Evolutionary conservation across 352 stramenopile species (phyloP).

Genomic region (Halophytophthora batemanensis): DNA sequence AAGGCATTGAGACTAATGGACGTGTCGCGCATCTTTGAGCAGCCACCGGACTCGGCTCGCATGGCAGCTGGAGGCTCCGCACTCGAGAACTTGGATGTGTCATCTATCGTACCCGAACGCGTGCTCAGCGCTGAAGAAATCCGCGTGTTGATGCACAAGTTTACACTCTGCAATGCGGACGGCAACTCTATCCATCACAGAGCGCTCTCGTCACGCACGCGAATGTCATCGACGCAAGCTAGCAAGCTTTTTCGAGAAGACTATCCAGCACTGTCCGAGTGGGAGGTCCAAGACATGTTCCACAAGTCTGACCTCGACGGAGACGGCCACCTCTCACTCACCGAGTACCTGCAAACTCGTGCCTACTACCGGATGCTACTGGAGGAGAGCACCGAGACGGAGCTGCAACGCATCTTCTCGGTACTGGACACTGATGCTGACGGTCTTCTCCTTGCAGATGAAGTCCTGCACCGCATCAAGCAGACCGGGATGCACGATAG

Average conservation of each 20-base stretch:
- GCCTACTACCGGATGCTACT: slow-evolving; percentile 53
- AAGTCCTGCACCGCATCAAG: slow-evolving; percentile 50
- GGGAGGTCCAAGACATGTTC: slow-evolving; percentile 57
- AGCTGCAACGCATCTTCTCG: slow-evolving; percentile 56
- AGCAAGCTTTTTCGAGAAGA: slow-evolving; percentile 64
- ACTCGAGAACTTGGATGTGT: slow-evolving; percentile 23
- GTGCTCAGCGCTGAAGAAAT: slow-evolving; percentile 55
- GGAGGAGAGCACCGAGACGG: slow-evolving; percentile 50
- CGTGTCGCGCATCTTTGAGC: not conserved
- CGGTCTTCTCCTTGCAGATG: slow-evolving; percentile 43
- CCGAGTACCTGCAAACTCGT: slow-evolving; percentile 56
- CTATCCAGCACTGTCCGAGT: slow-evolving; percentile 57
- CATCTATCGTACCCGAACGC: slow-evolving; percentile 25
- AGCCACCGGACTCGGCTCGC: not conserved
- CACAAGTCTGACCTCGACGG: slow-evolving; percentile 57
- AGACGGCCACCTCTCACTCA: slow-evolving; percentile 51
- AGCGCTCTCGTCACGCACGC: slow-evolving; percentile 23
- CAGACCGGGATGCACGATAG: slow-evolving; percentile 38
- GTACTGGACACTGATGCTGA: slow-evolving; percentile 64
- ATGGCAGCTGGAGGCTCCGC: not conserved
- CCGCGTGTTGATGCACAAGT: slow-evolving; percentile 44
- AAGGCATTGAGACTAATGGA: no score
- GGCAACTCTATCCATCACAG: slow-evolving; percentile 18
- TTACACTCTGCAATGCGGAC: slow-evolving; percentile 38
- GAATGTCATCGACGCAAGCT: slow-evolving; percentile 35